These are phyloP conservation scores for Periconia sp. DNA, from an alignment of 2,329 filamentous ascomycete species.

Conservation along the genomic window DNA sequence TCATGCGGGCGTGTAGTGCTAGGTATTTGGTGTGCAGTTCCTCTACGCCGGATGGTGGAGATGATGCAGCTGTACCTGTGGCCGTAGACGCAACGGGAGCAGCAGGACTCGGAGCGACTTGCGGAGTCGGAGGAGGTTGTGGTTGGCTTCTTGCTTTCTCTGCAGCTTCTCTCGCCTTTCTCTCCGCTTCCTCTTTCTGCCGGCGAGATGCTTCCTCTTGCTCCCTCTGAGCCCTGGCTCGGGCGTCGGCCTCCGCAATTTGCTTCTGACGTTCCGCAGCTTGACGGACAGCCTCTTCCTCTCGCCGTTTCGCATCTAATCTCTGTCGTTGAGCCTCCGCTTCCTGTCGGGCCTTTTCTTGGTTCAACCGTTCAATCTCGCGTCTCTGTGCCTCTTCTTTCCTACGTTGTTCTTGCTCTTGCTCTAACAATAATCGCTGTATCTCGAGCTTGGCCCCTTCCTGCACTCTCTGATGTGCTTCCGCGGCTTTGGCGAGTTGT, in stretches of 20 bases:
- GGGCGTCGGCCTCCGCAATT: conserved; percentile 38
- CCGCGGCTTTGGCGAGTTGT: conserved; percentile 69
- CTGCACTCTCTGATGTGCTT: conserved; percentile 70
- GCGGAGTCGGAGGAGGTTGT: conserved; percentile 19
- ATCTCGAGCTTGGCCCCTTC: conserved; percentile 60
- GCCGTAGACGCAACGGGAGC: conserved; percentile 10
- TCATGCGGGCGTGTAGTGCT: conserved; percentile 43
- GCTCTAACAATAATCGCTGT: conserved; percentile 55
- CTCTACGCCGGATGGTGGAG: conserved; percentile 26
- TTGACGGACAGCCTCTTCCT: conserved; percentile 37
- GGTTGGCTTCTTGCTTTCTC: conserved; percentile 27
- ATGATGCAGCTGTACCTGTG: conserved; percentile 8
- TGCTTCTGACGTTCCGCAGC: conserved; percentile 33
- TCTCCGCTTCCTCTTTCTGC: conserved; percentile 38
- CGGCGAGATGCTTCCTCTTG: conserved; percentile 34
- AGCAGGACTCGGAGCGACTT: conserved; percentile 8
- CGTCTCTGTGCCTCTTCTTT: conserved; percentile 43
- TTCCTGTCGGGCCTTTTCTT: conserved; percentile 51
- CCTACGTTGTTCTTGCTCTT: conserved; percentile 41
- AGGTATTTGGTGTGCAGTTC: conserved; percentile 43
- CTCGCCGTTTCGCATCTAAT: conserved; percentile 41
- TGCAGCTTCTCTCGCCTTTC: conserved; percentile 34
- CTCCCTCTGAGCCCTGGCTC: conserved; percentile 37
- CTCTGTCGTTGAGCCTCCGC: conserved; percentile 40
- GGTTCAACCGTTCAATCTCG: conserved; percentile 50